Evolutionary conservation across 352 stramenopile genomes (phyloP), one percentile per base, ranked within the genome.

Genomic region (Blastocystis sp.): DNA sequence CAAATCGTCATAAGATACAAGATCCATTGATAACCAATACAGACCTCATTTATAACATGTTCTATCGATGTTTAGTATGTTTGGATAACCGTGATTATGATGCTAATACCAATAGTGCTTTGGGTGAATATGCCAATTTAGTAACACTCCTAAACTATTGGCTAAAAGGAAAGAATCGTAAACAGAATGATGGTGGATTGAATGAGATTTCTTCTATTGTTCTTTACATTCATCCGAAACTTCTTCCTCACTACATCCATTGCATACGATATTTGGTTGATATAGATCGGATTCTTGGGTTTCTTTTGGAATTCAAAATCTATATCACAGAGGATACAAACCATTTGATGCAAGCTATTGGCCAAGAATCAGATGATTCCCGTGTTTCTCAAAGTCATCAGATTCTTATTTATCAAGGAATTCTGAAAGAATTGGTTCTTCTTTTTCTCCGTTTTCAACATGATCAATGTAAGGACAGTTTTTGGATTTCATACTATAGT

Each of bases 271-370:
- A 52, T 37, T 21, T 65, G 14, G 21, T 46, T 0, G 29, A 39
- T 37, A 6, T 37, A 12, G 49, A 51, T 24, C 27, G 21, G 21
- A 39, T 83, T 16, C 49, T 83, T 35, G 46, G 39, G 1, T 66
- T 83, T 42, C 51, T 83, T 3, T 37, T 77, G 14, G 65, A 77
- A 49, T 54, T 77, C 11, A 77, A 77, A n/a, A 27, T 77, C 14
- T 77, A 21, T 19, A 54, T 77, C 35, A 35, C 65, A 21, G 65
- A 77, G 29, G 65, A 77, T 24, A 61, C 54, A 3, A 32, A n/a
- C 5, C 19, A 6, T 7, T 32, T 61, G 54, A n/a, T 61, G 27
- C 54, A 61, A 14, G 0, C 3, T 3, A 7, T 56, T 24, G 39
- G n/a, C n/a, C 14, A 37, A 5, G n/a, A 52, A 39, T 5, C 21